Conservation (phyloP, 257 asterid species). For the Fraxinus quadrangulata region DNA sequence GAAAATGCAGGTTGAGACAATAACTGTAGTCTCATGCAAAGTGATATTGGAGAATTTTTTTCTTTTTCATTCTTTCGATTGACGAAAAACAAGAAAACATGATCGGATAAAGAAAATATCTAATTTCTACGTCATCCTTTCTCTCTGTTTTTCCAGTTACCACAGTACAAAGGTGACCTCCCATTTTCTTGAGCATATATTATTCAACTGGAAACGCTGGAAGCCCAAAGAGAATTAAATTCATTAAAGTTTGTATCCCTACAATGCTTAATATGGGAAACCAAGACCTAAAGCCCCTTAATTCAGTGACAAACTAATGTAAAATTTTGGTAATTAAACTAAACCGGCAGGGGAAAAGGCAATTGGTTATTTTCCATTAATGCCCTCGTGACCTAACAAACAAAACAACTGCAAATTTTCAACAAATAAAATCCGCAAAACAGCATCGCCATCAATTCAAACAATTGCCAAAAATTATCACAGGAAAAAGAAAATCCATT, state of each 20-base stretch:
- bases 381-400: not conserved
- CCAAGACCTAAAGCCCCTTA: not conserved
- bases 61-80: not conserved
- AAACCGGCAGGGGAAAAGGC: not conserved
- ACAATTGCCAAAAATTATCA: not conserved
- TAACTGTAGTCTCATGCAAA: not conserved
- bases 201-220: not conserved
- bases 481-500: constrained; percentile 4
- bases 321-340: not conserved
- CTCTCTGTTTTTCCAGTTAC: not conserved
- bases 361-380: not conserved
- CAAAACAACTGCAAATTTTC: constrained; percentile 16
- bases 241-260: not conserved
- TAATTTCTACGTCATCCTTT: not conserved
- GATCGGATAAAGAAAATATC: not conserved
- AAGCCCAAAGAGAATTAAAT: not conserved
- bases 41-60: not conserved
- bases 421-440: not conserved
- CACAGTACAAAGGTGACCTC: not conserved
- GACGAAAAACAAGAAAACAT: not conserved
- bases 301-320: not conserved
- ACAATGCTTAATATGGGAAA: not conserved
- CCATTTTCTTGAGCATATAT: not conserved
- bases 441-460: constrained; percentile 17
- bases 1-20: not conserved